Conservation (phyloP, 306 rosid genomes). For the Dryas octopetala region DNA sequence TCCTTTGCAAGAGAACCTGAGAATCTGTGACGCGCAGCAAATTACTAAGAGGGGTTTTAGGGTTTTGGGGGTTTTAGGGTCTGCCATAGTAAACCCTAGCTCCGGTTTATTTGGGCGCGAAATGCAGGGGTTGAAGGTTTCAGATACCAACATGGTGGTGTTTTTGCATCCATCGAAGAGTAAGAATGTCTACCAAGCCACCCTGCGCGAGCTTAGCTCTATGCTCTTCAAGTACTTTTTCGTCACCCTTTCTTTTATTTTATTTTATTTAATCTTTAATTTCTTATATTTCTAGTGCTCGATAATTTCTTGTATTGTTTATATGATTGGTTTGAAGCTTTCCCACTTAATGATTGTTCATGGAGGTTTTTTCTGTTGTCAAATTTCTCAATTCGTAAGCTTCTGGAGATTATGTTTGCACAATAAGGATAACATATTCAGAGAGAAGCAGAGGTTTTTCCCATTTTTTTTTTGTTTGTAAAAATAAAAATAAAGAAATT, state of each 20-base stretch:
- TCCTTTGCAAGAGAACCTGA: neutral
- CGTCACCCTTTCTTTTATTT: neutral
- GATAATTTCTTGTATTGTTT: neutral
- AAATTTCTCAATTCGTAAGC: too few species aligned
- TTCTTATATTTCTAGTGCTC: neutral
- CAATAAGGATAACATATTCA: neutral
- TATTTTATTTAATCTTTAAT: neutral
- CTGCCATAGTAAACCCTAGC: conserved; percentile 9
- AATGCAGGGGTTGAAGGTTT: conserved; percentile 79
- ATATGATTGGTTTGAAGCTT: neutral
- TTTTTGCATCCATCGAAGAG: conserved; percentile 65
- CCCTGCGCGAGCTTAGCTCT: conserved; percentile 18
- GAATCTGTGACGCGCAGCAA: neutral
- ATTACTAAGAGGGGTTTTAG: too few species aligned
- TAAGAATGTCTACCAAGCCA: conserved; percentile 31
- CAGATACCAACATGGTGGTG: conserved; percentile 56
- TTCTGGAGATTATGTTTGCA: too few species aligned
- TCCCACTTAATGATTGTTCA: neutral
- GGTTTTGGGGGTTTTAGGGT: neutral
- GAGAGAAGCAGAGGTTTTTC: neutral
- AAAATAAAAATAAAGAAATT: neutral
- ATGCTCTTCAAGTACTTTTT: conserved; percentile 40
- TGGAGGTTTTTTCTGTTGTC: neutral
- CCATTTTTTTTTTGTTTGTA: neutral
- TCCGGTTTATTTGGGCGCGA: neutral